Evolutionary conservation across 352 stramenopile species (phyloP).

Genomic region (Phytopythium kandeliae): DNA sequence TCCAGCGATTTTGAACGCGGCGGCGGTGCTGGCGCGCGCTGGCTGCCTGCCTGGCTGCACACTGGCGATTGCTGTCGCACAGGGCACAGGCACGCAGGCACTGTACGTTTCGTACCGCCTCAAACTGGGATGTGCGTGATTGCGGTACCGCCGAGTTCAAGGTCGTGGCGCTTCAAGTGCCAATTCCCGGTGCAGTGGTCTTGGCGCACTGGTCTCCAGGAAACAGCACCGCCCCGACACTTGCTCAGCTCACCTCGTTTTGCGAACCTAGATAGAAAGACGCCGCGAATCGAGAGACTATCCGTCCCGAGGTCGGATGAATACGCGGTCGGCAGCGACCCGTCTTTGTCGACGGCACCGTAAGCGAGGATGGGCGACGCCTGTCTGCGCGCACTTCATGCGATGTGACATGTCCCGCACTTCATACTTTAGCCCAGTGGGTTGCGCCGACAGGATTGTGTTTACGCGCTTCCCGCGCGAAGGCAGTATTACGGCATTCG

Average conservation of each 20-base stretch:
- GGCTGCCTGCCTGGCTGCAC: no score
- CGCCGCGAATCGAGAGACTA: no score
- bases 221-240: no score
- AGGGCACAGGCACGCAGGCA: no score
- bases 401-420: constrained; percentile 2
- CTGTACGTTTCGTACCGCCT: neutral
- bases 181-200: neutral
- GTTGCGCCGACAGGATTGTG: neutral
- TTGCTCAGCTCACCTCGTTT: no score
- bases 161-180: neutral
- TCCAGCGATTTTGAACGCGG: no score
- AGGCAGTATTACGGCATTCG: neutral
- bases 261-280: no score
- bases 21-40: no score
- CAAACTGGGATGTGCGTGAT: neutral
- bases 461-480: neutral
- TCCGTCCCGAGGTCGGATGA: no score
- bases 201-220: no score
- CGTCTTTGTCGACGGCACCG: neutral
- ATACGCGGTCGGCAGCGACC: no score
- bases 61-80: no score
- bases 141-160: constrained; percentile 2
- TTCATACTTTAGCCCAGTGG: neutral
- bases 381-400: neutral
- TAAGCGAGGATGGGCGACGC: neutral